Conservation (phyloP, 1,284 basidiomycete genomes). For the Melampsora larici-populina region DNA sequence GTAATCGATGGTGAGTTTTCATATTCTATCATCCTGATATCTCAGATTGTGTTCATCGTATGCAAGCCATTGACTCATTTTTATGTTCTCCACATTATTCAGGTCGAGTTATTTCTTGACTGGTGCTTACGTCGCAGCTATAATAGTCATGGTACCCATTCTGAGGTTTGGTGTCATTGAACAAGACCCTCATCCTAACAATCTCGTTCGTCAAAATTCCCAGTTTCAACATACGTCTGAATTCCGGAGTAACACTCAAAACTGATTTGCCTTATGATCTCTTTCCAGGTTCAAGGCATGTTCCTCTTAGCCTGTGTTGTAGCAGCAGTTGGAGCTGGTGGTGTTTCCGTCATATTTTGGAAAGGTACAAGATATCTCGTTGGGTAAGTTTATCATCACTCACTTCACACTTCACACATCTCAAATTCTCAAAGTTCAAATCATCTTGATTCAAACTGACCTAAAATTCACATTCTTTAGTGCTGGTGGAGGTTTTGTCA, state of each 20-base stretch:
- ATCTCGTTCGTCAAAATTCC: conserved; percentile 4
- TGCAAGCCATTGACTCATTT: neutral
- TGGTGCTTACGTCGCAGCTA: conserved; percentile 25
- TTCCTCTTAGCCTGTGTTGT: conserved; percentile 30
- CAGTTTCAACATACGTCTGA: too few species aligned
- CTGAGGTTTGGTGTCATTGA: conserved; percentile 39
- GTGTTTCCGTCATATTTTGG: conserved; percentile 39
- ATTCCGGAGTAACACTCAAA: neutral
- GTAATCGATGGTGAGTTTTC: conserved; percentile 41
- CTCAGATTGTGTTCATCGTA: neutral
- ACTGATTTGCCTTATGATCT: neutral
- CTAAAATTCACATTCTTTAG: neutral
- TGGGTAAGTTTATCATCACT: conserved; percentile 4
- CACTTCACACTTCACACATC: neutral
- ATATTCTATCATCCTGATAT: neutral
- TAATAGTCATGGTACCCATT: conserved; percentile 38
- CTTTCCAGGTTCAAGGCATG: conserved; percentile 27
- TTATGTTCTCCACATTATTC: neutral
- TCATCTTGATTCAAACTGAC: neutral
- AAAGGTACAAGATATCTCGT: conserved; percentile 40
- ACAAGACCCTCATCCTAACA: conserved; percentile 34
- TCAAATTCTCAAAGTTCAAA: neutral
- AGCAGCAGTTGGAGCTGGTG: conserved; percentile 30
- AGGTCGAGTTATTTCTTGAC: conserved; percentile 44
- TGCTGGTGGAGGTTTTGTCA: conserved; percentile 28